Evolutionary conservation across 306 rosid genomes (phyloP), one percentile per base, ranked within the genome.

Genomic region (Pterocarpus macrocarpus): DNA sequence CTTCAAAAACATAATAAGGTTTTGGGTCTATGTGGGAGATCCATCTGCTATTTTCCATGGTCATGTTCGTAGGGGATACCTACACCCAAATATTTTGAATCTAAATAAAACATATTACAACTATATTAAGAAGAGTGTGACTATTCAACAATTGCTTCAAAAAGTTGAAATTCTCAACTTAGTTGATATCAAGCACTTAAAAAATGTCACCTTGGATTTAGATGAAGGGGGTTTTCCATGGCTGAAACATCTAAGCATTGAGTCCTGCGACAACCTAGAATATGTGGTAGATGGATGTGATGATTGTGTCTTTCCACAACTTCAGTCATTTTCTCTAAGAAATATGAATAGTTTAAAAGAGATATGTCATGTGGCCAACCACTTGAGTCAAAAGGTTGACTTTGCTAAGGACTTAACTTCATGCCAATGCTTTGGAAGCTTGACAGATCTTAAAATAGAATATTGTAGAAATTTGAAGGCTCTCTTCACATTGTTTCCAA

Each of bases 21-120:
- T 78, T 65, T 83, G 86, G 83, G 55, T 83, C 9, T 83, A 77
- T 71, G 4, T 71, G 2, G 56, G 47, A 43, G 47, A 43, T 43
- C 8, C 47, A 30, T 30, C 79, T n/a, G 22, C 66, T 28, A 56
- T 64, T 64, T 80, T 22, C 33, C 59, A 52, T 39, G 74, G 58
- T 13, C 56, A 41, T 71, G 58, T 50, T 30, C 64, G 66, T 32
- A 36, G 43, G 64, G 78, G 83, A 13, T 70, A 70, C 41, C 14
- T 82, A 2, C 50, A 76, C 22, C 74, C 81, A 61, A 82, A 63
- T 45, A 71, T 45, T 39, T 34, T 83, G 49, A 35, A 9, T 38
- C 30, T 77, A 2, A 59, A 43, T 28, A 43, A 34, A 13, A 12
- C 53, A 16, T 53, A 73, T n/a, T 47, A 16, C 47, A 66, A 10